Evolutionary conservation across 306 rosid genomes (phyloP).

Genomic region (Prosopis cineraria): DNA sequence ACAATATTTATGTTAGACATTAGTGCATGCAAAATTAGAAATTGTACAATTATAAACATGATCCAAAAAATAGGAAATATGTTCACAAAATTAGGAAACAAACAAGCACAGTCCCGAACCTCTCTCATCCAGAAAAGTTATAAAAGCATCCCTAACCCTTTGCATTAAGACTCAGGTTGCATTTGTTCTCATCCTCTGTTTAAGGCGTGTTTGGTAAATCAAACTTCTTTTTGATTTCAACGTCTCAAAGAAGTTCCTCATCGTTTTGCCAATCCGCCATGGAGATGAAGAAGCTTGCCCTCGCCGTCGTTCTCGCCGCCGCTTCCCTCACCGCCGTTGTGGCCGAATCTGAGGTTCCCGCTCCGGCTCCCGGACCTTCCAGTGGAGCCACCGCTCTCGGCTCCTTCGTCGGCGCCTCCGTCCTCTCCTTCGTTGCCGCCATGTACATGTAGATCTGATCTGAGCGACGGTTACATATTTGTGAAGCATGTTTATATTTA

Average conservation of each 20-base stretch:
- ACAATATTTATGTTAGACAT: not conserved
- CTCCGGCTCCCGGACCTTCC: slow-evolving; percentile 34
- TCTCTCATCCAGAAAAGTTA: not conserved
- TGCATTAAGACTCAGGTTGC: not conserved
- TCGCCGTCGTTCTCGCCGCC: slow-evolving; percentile 46
- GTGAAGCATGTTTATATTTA: not conserved
- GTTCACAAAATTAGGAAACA: not conserved
- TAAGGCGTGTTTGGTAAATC: not conserved
- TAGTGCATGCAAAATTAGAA: not conserved
- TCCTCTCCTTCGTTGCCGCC: slow-evolving; percentile 51
- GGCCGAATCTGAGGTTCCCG: slow-evolving; percentile 27
- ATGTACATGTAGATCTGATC: slow-evolving; percentile 38
- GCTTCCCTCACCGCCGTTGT: slow-evolving; percentile 42
- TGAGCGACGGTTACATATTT: not conserved
- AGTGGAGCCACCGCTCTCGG: not conserved
- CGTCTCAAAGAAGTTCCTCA: not conserved
- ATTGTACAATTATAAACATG: not conserved
- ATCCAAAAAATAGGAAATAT: not conserved
- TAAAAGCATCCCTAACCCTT: not conserved
- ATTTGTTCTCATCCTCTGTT: not conserved
- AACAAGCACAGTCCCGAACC: not conserved
- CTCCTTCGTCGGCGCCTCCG: slow-evolving; percentile 37
- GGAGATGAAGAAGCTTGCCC: slow-evolving; percentile 60
- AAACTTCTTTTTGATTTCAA: not conserved
- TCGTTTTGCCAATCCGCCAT: slow-evolving; percentile 12